Base-by-base conservation (phyloP, 352 stramenopile genomes). In the Globisporangium polare region DNA sequence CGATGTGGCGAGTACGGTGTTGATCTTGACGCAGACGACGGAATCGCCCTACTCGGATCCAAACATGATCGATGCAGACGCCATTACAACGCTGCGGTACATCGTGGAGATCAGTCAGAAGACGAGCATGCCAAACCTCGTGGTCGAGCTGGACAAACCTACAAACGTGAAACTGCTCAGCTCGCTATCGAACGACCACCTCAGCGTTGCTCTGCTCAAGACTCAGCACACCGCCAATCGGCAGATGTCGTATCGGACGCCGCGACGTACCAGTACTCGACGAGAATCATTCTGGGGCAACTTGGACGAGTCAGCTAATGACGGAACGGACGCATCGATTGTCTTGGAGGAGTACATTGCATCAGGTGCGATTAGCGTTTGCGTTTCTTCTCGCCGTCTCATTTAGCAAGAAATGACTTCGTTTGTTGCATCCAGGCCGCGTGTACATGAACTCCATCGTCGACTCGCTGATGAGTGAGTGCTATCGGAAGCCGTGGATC, bases 61-160 rank as follows among this genome's bases (percentile, higher is more conserved):
- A 6, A 93, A 93, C 53, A 93, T 93, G 84, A 72, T 93, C 6
- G 84, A 93, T 46, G 81, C 84, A 5, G 78, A 93, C 53, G 84
- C 84, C 10, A 93, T 93, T 63, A 93, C 84, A 6, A 89, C 80
- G 31, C 70, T 93, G 62, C 80, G 81, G 1, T 91, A 89, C 57
- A 93, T 93, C 24, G 74, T 93, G 15, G 84, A 93, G 73, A 90
- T 88, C 58, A 88, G 75, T 33, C 80, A 89, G 58, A 78, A 74
- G 24, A 76, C 72, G 5, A 58, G 60, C 22, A 88, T 89, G 72
- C 82, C 78, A 1, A 93, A 91, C 45, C 63, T 93, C 20, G 75
- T 93, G 0, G 80, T 91, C 0, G 84, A 93, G 50, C 62, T 93
- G 0, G 83, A 86, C 31, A 83, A 85, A 17, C 68, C 81, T 4